Percentiles rank a stretch among this genome's conserved stretches.
Evolutionary conservation across 1,284 basidiomycete species (phyloP).

Genomic region (Puccinia hordei): DNA sequence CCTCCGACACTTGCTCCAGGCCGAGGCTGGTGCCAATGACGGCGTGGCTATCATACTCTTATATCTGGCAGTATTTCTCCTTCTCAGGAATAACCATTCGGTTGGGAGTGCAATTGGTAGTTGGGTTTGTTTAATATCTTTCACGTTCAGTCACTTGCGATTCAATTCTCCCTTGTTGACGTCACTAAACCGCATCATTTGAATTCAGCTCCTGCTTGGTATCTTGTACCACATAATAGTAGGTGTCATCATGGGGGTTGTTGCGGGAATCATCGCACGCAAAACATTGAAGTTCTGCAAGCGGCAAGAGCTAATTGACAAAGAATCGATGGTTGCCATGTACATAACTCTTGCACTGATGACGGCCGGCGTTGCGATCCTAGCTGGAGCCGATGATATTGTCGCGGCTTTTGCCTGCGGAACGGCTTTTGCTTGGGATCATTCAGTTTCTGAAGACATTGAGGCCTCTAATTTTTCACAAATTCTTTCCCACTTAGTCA

Average conservation of each 20-base stretch:
- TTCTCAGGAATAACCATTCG: constrained; percentile 71
- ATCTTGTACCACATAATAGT: constrained; percentile 76
- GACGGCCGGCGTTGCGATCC: constrained; percentile 79
- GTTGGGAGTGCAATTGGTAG: constrained; percentile 65
- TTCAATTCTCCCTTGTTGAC: constrained; percentile 54
- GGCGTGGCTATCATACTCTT: constrained; percentile 85
- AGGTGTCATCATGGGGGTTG: constrained; percentile 75
- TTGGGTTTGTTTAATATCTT: constrained; percentile 51
- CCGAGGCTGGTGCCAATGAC: constrained; percentile 82
- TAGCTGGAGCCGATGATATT: constrained; percentile 92
- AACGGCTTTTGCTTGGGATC: constrained; percentile 94
- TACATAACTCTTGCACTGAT: constrained; percentile 77
- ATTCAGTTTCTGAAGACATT: constrained; percentile 83
- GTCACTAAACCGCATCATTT: neutral
- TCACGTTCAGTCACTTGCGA: neutral
- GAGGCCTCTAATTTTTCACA: constrained; percentile 92
- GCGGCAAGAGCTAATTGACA: constrained; percentile 82
- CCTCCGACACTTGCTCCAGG: constrained; percentile 82
- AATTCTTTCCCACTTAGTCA: constrained; percentile 79
- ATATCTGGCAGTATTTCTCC: constrained; percentile 86
- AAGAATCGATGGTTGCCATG: constrained; percentile 84
- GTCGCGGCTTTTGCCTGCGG: constrained; percentile 93
- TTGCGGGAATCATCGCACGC: constrained; percentile 81
- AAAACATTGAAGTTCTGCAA: constrained; percentile 96
- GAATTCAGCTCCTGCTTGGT: constrained; percentile 57